A percentile compares a stretch with the other conserved stretches of the same genome.
Evolutionary conservation across 345 rosid genomes (phyloP).

Genomic region (Populus pruinosa): DNA sequence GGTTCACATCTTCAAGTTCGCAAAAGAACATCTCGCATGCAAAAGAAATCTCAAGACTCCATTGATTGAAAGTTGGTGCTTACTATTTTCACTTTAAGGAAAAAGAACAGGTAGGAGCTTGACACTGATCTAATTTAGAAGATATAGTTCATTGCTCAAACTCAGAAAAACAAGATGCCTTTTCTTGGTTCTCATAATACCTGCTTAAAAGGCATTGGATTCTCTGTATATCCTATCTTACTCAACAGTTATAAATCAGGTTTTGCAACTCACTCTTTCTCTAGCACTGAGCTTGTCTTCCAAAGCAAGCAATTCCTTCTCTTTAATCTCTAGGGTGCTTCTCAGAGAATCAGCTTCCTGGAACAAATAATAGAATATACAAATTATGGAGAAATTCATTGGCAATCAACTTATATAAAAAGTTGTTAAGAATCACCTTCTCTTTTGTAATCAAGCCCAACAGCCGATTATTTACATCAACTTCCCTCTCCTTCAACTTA

Average conservation of each 20-base stretch:
- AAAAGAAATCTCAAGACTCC: neutral
- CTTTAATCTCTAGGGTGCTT: conserved; percentile 45
- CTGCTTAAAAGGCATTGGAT: neutral
- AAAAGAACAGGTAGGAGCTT: too few species aligned
- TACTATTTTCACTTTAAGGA: neutral
- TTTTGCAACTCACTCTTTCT: conserved; percentile 57
- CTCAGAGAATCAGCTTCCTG: conserved; percentile 49
- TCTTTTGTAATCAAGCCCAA: conserved; percentile 57
- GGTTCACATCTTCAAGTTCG: neutral
- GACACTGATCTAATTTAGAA: too few species aligned
- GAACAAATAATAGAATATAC: conserved; percentile 12
- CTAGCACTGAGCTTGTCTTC: conserved; percentile 68
- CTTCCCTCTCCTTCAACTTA: conserved; percentile 57
- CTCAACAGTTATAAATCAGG: conserved; percentile 1
- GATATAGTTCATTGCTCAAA: too few species aligned
- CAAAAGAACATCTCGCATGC: neutral
- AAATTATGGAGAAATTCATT: neutral
- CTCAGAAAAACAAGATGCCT: neutral
- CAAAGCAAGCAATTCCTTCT: conserved; percentile 48
- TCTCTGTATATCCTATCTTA: neutral
- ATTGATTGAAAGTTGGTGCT: neutral
- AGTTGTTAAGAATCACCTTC: conserved; percentile 41
- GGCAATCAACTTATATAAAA: neutral
- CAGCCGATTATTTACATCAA: conserved; percentile 38
- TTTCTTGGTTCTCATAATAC: neutral